A percentile compares a stretch with the other conserved stretches of the same genome.
Evolutionary conservation across 176 grass and related monocot genomes (phyloP).

Genomic region (Triticum timopheevii): DNA sequence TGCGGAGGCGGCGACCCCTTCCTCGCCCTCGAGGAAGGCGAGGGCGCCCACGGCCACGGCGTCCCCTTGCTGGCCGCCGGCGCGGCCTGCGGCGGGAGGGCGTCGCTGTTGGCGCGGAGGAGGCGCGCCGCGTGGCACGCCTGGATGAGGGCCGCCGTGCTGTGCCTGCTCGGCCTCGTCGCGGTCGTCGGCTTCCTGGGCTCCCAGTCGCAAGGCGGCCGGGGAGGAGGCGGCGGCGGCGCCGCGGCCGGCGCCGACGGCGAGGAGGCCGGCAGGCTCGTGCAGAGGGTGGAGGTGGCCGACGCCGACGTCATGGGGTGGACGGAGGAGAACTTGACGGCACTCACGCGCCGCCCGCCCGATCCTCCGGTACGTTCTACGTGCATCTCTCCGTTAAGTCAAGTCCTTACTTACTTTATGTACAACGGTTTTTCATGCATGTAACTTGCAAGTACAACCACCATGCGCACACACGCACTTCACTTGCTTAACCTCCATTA

Average conservation of each 20-base stretch:
- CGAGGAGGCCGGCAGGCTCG: constrained; percentile 22
- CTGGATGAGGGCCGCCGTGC: constrained; percentile 55
- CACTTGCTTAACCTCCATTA: background rate
- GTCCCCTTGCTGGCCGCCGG: background rate
- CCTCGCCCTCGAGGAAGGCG: constrained; percentile 23
- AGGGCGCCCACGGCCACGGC: constrained; percentile 11
- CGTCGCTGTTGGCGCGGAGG: constrained; percentile 35
- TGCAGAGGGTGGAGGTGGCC: constrained; percentile 42
- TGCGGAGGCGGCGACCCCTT: background rate
- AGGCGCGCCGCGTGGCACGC: constrained; percentile 8
- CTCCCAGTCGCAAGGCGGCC: constrained; percentile 27
- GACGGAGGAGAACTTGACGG: constrained; percentile 47
- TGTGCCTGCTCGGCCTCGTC: constrained; percentile 57
- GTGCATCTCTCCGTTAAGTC: background rate
- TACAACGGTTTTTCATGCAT: constrained; percentile 10
- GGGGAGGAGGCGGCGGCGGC: background rate
- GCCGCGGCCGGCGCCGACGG: background rate
- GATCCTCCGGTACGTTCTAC: constrained; percentile 29
- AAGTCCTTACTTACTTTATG: background rate
- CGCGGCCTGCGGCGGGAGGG: background rate
- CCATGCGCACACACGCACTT: constrained; percentile 6
- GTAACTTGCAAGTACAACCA: background rate
- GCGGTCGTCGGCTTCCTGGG: constrained; percentile 42
- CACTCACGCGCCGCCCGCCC: constrained; percentile 33
- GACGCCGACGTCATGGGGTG: constrained; percentile 51